These are phyloP conservation scores for Choanephora cucurbitarum DNA, from an alignment of 371 early-diverging fungal genomes.

Conservation along the genomic window DNA sequence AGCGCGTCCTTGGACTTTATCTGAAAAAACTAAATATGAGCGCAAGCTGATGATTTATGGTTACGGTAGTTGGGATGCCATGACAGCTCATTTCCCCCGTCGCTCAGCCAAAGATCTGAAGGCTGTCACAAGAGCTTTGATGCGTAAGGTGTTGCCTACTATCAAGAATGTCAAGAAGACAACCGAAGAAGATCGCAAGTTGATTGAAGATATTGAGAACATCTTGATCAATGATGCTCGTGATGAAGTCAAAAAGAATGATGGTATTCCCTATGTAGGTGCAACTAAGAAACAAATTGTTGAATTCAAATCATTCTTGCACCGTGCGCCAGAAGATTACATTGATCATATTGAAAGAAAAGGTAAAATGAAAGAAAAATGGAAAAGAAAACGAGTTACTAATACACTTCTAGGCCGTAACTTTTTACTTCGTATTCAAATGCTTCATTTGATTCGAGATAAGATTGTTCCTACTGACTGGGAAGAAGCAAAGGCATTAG, in stretches of 20 bases:
- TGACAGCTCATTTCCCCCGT: slow-evolving; percentile 53
- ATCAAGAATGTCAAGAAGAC: slow-evolving; percentile 24
- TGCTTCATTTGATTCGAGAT: slow-evolving; percentile 73
- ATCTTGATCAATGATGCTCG: slow-evolving; percentile 32
- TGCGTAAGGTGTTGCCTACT: slow-evolving; percentile 32
- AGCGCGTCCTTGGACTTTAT: slow-evolving; percentile 66
- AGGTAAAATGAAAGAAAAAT: too few relatives aligned
- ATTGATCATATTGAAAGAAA: slow-evolving; percentile 71
- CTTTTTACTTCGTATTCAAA: slow-evolving; percentile 69
- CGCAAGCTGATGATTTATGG: slow-evolving; percentile 80
- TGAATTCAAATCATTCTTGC: slow-evolving; percentile 66
- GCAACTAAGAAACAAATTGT: slow-evolving; percentile 61
- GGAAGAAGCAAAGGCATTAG: slow-evolving; percentile 55
- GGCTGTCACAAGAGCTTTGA: slow-evolving; percentile 47
- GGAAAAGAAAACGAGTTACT: too few relatives aligned
- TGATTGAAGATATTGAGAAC: slow-evolving; percentile 37
- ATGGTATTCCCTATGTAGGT: slow-evolving; percentile 57
- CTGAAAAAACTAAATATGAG: slow-evolving; percentile 74
- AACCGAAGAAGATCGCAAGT: slow-evolving; percentile 39
- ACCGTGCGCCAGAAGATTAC: slow-evolving; percentile 69
- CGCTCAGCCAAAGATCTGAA: slow-evolving; percentile 60
- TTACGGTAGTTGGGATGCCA: slow-evolving; percentile 73
- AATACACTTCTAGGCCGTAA: slow-evolving; percentile 59
- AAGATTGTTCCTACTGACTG: slow-evolving; percentile 60
- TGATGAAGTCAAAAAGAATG: slow-evolving; percentile 34